Evolutionary conservation across 345 rosid genomes (phyloP), one percentile per base, ranked within the genome.

Genomic region (Aurinia saxatilis): DNA sequence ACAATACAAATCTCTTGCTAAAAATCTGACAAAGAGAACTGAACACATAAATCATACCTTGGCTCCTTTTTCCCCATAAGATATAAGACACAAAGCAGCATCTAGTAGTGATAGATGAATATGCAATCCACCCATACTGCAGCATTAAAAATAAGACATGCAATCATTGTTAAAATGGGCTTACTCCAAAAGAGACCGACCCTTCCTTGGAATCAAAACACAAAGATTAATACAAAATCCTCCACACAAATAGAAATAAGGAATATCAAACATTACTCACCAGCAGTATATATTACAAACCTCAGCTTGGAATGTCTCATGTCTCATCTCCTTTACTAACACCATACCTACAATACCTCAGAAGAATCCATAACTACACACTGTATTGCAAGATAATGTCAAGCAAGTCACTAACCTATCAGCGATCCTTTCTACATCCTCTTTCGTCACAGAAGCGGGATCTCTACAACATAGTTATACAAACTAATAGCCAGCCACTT

Each of bases 11-110:
- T n/a, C n/a, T n/a, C n/a, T n/a, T n/a, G n/a, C n/a, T n/a, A n/a
- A n/a, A n/a, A 85, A 82, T 71, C 96, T 87, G 0, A 40, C 5
- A 52, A 39, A 30, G 25, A 64, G 52, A 15, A 14, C 1, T 44
- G 45, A 53, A 33, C 17, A 57, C 38, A 23, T 16, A 56, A n/a
- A n/a, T n/a, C 69, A 53, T 72, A 88, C 98, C 96, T 77, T 8
- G 96, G 96, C 68, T 92, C 98, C 50, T 84, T 73, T 5, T 93
- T 92, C 53, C 98, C 95, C 18, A 87, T 65, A 67, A 75, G 87
- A 80, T 85, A 92, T 60, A 92, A 46, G 21, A 75, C 74, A 92
- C 96, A 61, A 92, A 89, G 75, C 87, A 82, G 80, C 90, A 80
- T 37, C 98, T n/a, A n/a, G n/a, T n/a, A n/a, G n/a, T n/a, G n/a